Evolutionary conservation across 2,329 filamentous ascomycete species (phyloP), one percentile per base, ranked within the genome.

Genomic region (Rutstroemia sp.): DNA sequence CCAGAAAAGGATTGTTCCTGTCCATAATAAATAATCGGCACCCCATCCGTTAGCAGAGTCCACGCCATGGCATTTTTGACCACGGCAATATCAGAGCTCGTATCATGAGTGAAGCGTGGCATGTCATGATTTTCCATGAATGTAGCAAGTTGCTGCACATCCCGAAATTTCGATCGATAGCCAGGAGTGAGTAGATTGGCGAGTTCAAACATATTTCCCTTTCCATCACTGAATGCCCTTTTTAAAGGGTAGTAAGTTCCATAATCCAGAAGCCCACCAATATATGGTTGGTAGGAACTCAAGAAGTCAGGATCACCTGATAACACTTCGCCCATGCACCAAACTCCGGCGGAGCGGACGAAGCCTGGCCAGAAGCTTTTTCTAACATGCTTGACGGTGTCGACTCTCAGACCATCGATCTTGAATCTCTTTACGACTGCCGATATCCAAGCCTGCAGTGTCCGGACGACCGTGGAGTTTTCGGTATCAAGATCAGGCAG

Each of bases 191-290:
- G 1, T 61, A 59, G 54, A 12, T 45, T 73, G 67, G 1, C 62
- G 61, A n/a, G 65, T 62, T 61, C 65, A 48, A 69, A 69, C 46
- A 69, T 70, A 21, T 56, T 52, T 49, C 49, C 54, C n/a, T 49
- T 42, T 37, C 37, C 42, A 34, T 46, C 41, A 19, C 59, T 37
- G 30, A 58, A 58, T 5, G 58, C 58, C 37, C 56, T 55, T 12
- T 59, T 52, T 10, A 59, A n/a, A 18, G 58, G 56, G 39, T 60
- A 59, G 47, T 73, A 79, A 59, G 72, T 68, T 0, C 78, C 74
- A 61, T 83, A 86, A 71, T 86, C 82, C 58, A 85, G 70, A 46
- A 85, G 70, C 14, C 80, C 81, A 14, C 74, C 73, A 71, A 83
- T 75, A 54, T 75, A 67, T 52, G 72, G 69, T 42, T 79, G 74